phyloP scores from a whole-genome alignment of 768 basidiomycete genomes.

The Suillus sp. region DNA sequence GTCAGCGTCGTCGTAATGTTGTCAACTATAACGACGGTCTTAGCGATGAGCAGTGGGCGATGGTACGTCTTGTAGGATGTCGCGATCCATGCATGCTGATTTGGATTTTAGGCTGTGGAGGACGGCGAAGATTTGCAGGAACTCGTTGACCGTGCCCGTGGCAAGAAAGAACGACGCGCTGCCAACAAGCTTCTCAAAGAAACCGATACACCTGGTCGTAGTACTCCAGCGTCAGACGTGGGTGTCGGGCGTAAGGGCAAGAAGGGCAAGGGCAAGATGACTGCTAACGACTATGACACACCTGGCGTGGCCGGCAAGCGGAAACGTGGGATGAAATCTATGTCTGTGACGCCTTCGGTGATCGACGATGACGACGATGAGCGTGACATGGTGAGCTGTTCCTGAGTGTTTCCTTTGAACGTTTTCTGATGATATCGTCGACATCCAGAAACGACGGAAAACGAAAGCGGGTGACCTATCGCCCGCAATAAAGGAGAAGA shows the following conservation, averaged over 20 bases:
- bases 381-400: constrained; percentile 58
- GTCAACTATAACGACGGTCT: constrained; percentile 95
- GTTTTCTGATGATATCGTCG: constrained; percentile 8
- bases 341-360: constrained; percentile 76
- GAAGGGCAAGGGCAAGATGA: constrained; percentile 63
- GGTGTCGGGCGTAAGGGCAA: constrained; percentile 55
- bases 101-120: constrained; percentile 59
- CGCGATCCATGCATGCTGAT: not conserved
- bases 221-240: constrained; percentile 65
- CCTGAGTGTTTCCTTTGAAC: not conserved
- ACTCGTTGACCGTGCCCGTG: constrained; percentile 63
- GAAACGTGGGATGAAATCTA: constrained; percentile 71
- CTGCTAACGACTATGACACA: constrained; percentile 45
- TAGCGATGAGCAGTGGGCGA: constrained; percentile 91
- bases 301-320: constrained; percentile 58
- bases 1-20: constrained; percentile 77
- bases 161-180: constrained; percentile 64
- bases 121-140: constrained; percentile 82
- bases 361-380: constrained; percentile 80
- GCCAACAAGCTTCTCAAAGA: constrained; percentile 62
- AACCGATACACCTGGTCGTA: constrained; percentile 59
- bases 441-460: constrained; percentile 80
- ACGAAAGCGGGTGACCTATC: constrained; percentile 62
- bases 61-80: constrained; percentile 47
- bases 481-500: constrained; percentile 63